Evolutionary conservation across 1,284 basidiomycete species (phyloP).

Genomic region (Caloboletus firmus): DNA sequence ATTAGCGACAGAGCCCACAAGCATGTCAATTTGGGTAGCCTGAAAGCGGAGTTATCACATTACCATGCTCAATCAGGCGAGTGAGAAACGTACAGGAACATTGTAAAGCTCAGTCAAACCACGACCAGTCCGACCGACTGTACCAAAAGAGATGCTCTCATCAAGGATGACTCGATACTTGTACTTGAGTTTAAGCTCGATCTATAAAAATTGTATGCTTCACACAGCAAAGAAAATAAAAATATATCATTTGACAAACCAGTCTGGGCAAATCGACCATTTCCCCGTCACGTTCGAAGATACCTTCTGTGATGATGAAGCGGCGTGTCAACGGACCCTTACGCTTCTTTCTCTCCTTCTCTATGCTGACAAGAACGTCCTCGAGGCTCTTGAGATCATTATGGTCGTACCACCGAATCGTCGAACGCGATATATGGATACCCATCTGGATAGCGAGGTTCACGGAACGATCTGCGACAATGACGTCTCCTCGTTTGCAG

Average conservation of each 20-base stretch:
- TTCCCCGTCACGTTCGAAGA: conserved; percentile 93
- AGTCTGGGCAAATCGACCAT: conserved; percentile 91
- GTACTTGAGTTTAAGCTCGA: conserved; percentile 93
- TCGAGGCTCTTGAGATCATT: conserved; percentile 92
- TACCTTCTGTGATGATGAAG: conserved; percentile 97
- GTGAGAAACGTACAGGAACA: conserved; percentile 64
- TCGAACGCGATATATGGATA: conserved; percentile 93
- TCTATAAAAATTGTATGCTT: conserved; percentile 44
- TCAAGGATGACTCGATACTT: conserved; percentile 96
- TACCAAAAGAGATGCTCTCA: conserved; percentile 92
- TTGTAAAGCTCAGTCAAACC: conserved; percentile 94
- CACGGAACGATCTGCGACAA: conserved; percentile 94
- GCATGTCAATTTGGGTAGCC: conserved; percentile 78
- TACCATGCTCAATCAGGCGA: background rate
- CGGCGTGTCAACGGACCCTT: conserved; percentile 81
- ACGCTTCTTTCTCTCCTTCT: conserved; percentile 86
- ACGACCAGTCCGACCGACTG: conserved; percentile 89
- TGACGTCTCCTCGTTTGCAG: conserved; percentile 96
- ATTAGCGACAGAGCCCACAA: conserved; percentile 85
- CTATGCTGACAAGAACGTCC: conserved; percentile 79
- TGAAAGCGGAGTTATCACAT: conserved; percentile 26
- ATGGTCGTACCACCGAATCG: conserved; percentile 94
- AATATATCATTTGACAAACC: conserved; percentile 48
- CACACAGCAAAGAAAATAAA: background rate
- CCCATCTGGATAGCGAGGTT: conserved; percentile 98